Evolutionary conservation across 345 rosid genomes (phyloP).

Genomic region (Kernera saxatilis): DNA sequence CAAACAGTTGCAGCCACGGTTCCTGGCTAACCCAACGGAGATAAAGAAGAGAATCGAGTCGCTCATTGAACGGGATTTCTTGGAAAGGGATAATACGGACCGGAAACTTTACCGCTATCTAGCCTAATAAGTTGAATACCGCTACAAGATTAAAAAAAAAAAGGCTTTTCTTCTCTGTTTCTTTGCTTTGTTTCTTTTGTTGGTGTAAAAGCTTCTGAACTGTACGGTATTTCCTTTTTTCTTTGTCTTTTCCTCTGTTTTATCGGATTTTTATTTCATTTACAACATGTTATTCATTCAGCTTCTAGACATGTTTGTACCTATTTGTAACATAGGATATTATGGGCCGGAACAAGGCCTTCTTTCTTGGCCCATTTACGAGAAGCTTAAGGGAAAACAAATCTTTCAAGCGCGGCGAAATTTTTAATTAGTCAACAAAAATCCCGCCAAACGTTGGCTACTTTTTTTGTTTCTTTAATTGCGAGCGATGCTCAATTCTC

Average conservation of each 20-base stretch:
- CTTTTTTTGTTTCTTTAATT: background rate
- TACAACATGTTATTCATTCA: background rate
- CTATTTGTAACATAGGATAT: background rate
- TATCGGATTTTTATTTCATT: background rate
- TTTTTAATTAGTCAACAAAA: background rate
- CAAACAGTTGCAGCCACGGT: constrained; percentile 92
- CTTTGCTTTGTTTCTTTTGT: constrained; percentile 12
- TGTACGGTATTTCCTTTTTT: constrained; percentile 9
- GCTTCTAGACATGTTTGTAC: background rate
- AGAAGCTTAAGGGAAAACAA: background rate
- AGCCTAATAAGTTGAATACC: constrained; percentile 43
- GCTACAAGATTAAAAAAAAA: background rate
- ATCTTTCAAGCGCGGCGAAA: constrained; percentile 24
- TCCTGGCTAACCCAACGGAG: constrained; percentile 90
- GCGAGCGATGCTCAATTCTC: background rate
- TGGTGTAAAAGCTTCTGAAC: constrained; percentile 18
- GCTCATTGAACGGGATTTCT: constrained; percentile 91
- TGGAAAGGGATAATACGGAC: constrained; percentile 87
- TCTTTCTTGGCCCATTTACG: background rate
- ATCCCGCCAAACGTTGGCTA: constrained; percentile 29
- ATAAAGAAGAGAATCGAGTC: constrained; percentile 97
- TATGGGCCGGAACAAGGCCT: background rate
- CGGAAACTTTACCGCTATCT: constrained; percentile 91
- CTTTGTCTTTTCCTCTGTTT: background rate
- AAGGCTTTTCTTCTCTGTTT: background rate